These are phyloP conservation scores for Stylonectria norvegica DNA, from an alignment of 2,329 filamentous ascomycete genomes.

Conservation along the genomic window DNA sequence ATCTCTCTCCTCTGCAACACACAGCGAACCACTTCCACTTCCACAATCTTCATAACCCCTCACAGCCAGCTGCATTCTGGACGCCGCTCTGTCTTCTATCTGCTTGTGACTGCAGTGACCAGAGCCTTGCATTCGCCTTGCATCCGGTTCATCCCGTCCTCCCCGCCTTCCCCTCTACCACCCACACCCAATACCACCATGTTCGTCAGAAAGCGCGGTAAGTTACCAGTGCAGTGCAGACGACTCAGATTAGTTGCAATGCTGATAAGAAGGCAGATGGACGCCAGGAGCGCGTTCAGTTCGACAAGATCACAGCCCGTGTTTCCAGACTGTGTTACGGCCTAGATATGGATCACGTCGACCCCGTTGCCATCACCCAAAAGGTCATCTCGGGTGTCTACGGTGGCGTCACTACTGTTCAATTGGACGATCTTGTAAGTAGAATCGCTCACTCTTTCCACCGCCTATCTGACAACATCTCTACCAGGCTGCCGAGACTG, in stretches of 20 bases:
- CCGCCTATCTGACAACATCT: slow-evolving; percentile 16
- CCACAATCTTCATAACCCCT: no score
- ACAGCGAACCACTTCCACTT: neutral
- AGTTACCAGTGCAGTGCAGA: no score
- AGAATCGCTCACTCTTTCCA: neutral
- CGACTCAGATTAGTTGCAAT: no score
- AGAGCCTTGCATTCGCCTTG: slow-evolving; percentile 22
- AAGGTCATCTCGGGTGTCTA: slow-evolving; percentile 99
- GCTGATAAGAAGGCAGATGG: slow-evolving; percentile 65
- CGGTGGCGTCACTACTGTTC: slow-evolving; percentile 92
- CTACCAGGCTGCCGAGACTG: slow-evolving; percentile 87
- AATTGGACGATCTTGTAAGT: slow-evolving; percentile 93
- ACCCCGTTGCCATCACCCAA: slow-evolving; percentile 96
- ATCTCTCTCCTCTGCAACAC: slow-evolving; percentile 9
- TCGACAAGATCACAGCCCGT: slow-evolving; percentile 99
- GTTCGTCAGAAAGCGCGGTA: slow-evolving; percentile 64
- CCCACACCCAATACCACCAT: slow-evolving; percentile 48
- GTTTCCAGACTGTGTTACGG: slow-evolving; percentile 97
- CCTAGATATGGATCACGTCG: slow-evolving; percentile 89
- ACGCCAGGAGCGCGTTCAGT: slow-evolving; percentile 99
- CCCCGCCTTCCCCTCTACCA: slow-evolving; percentile 18
- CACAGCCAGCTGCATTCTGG: slow-evolving; percentile 7
- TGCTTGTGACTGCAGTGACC: slow-evolving; percentile 24
- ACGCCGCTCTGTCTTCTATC: slow-evolving; percentile 23
- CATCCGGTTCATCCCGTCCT: slow-evolving; percentile 17